phyloP scores from a whole-genome alignment of 2,329 filamentous ascomycete genomes.

The Stagonosporopsis rhizophila region DNA sequence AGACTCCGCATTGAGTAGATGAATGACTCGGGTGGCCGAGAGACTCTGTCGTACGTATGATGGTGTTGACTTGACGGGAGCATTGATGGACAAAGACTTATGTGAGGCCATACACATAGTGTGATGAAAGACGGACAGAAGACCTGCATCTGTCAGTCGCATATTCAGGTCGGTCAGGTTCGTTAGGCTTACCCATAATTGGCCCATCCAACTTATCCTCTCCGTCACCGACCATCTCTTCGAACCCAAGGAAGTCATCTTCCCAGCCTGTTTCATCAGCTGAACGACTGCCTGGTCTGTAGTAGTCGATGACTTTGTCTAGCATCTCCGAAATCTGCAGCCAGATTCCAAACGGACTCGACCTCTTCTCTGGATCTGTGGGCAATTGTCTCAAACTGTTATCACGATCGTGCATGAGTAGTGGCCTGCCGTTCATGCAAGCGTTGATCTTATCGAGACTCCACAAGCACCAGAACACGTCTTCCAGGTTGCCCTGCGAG shows the following conservation, averaged over 20 bases:
- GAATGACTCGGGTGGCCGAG: conserved; percentile 63
- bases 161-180: neutral
- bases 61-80: conserved; percentile 55
- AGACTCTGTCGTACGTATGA: conserved; percentile 63
- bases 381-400: conserved; percentile 54
- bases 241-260: conserved; percentile 54
- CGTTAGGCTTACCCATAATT: conserved; percentile 42
- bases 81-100: conserved; percentile 55
- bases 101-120: conserved; percentile 64
- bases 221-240: conserved; percentile 52
- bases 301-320: conserved; percentile 57
- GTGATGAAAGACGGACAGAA: conserved; percentile 65
- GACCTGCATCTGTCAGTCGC: conserved; percentile 44
- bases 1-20: conserved; percentile 57
- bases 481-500: conserved; percentile 51
- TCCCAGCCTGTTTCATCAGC: conserved; percentile 56
- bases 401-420: conserved; percentile 58
- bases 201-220: conserved; percentile 48
- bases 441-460: conserved; percentile 58
- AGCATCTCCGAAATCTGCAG: conserved; percentile 54
- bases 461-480: conserved; percentile 60
- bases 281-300: conserved; percentile 51
- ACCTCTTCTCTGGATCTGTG: conserved; percentile 52
- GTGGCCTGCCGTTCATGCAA: conserved; percentile 55
- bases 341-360: conserved; percentile 58